Base-by-base conservation (phyloP, 139 green algal genomes). In the Dunaliella primolecta region DNA sequence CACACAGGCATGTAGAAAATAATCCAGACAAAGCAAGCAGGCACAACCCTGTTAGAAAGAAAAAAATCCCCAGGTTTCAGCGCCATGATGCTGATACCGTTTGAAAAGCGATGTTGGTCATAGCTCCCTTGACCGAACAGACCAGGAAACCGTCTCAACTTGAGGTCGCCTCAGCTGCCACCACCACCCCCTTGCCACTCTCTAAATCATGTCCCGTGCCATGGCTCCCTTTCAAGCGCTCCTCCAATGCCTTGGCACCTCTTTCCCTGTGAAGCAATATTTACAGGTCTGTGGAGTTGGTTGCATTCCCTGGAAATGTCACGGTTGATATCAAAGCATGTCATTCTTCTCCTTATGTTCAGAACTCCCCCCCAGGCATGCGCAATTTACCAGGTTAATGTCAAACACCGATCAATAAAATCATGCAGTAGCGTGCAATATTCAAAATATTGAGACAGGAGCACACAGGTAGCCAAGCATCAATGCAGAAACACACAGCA, bases 211-310 rank as follows among this genome's bases (percentile, higher is more conserved):
- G 75, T 2, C 75, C 30, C 2, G n/a, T 38, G 75, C 75, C n/a
- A 32, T 80, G 75, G 36, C 31, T 0, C 36, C 25, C 55, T 85
- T 82, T 84, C 71, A 90, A 34, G 56, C 94, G 84, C 79, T 97
- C 94, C 70, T 97, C 94, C 56, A 97, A 82, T 0, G 94, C 94
- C 64, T 92, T 93, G 0, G 89, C 92, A 15, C 94, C 94, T 25
- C 94, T 89, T 89, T 97, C 94, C 85, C 94, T 97, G 88, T n/a
- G 71, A 84, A 32, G 2, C 57, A 24, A 78, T n/a, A n/a, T n/a
- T n/a, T n/a, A n/a, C n/a, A n/a, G n/a, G n/a, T n/a, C n/a, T n/a
- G n/a, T n/a, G n/a, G n/a, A n/a, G n/a, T n/a, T n/a, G n/a, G n/a
- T n/a, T n/a, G n/a, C n/a, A n/a, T n/a, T n/a, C n/a, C n/a, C n/a